Conservation (phyloP, 768 basidiomycete species). For the Coprinellus micaceus region DNA sequence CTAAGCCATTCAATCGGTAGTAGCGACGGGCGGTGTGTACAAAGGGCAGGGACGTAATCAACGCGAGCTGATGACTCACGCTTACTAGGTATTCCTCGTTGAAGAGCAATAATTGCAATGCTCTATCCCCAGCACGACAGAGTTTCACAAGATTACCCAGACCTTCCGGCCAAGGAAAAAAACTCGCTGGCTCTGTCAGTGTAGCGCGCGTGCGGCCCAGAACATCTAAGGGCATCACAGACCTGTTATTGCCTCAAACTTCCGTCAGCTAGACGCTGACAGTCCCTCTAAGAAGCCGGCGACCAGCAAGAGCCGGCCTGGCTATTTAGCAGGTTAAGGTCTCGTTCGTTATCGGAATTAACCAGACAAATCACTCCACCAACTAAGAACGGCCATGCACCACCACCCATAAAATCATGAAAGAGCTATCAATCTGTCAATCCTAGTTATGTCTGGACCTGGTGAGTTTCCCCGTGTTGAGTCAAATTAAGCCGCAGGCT, state of each 20-base stretch:
- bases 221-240: constrained; percentile 90
- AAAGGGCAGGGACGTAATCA: constrained; percentile 90
- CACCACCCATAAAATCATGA: constrained; percentile 84
- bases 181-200: constrained; percentile 88
- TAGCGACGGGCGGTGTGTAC: constrained; percentile 89
- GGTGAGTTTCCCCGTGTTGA: constrained; percentile 81
- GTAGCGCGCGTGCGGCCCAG: constrained; percentile 85
- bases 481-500: constrained; percentile 85
- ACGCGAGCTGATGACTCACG: constrained; percentile 85
- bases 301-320: constrained; percentile 71
- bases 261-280: constrained; percentile 75
- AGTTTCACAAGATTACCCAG: constrained; percentile 39
- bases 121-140: constrained; percentile 13
- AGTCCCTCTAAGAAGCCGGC: constrained; percentile 84
- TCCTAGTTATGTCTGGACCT: constrained; percentile 75
- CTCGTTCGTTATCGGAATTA: constrained; percentile 95
- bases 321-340: constrained; percentile 93
- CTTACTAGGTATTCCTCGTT: constrained; percentile 89
- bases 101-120: constrained; percentile 66
- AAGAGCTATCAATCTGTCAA: constrained; percentile 83
- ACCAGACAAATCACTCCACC: constrained; percentile 95
- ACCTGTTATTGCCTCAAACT: constrained; percentile 91
- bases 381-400: constrained; percentile 90
- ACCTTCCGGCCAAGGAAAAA: constrained; percentile 69
- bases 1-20: constrained; percentile 91